Conservation (phyloP, 768 basidiomycete genomes). For the Tulasnella sp. region DNA sequence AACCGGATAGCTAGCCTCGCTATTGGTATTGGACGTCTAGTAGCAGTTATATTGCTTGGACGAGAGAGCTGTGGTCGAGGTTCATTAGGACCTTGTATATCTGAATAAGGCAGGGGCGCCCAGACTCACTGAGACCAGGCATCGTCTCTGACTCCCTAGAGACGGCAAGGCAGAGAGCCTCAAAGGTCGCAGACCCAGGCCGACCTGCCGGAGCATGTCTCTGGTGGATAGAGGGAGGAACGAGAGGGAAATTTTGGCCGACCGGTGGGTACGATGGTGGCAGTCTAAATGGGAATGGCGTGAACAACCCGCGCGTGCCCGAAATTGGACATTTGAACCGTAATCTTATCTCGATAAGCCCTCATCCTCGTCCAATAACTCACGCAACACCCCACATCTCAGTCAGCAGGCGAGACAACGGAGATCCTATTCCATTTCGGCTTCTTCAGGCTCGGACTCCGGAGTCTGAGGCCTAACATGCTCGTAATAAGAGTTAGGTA, state of each 20-base stretch:
- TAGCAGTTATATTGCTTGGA: background rate
- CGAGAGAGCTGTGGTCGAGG: background rate
- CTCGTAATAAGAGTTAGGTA: conserved; percentile 59
- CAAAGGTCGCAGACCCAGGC: background rate
- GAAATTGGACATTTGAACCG: background rate
- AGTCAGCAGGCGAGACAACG: background rate
- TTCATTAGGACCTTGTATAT: background rate
- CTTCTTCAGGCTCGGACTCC: background rate
- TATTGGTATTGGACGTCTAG: background rate
- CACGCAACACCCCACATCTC: background rate
- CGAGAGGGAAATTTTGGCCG: background rate
- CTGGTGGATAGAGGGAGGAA: background rate
- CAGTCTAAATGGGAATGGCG: conserved; percentile 21
- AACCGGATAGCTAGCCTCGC: background rate
- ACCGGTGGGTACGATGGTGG: background rate
- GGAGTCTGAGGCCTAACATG: background rate
- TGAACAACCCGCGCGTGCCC: conserved; percentile 10
- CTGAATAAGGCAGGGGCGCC: background rate
- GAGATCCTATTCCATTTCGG: background rate
- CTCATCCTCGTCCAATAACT: background rate
- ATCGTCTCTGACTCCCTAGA: background rate
- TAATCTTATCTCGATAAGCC: conserved; percentile 22
- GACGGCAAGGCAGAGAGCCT: background rate
- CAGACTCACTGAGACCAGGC: background rate
- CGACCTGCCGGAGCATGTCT: conserved; percentile 3